Evolutionary conservation across 257 asterid species (phyloP), one percentile per base, ranked within the genome.

Genomic region (Jacaranda mimosifolia): DNA sequence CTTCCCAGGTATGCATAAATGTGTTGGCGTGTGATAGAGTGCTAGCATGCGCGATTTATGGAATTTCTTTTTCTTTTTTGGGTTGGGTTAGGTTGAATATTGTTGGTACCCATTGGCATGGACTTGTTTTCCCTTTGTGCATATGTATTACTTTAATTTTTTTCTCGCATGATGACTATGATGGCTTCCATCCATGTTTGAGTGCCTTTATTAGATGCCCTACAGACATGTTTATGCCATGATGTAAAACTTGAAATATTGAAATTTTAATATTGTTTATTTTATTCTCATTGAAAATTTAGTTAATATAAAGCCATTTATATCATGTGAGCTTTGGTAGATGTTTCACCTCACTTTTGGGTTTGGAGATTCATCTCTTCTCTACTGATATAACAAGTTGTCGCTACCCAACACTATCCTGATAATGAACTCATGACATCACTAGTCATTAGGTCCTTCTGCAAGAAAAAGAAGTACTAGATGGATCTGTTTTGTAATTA

Each of bases 1-100:
- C 94, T 72, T 91, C 97, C 42, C 98, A 94, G 98, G 99, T 93
- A 77, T 85, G 80, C 43, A 49, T 63, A 18, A 64, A 82, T 69
- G 64, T 43, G n/a, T 60, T 32, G 18, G 69, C 17, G 26, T 70
- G 73, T 19, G 45, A 14, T 66, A 57, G 70, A 58, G 55, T 73
- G 73, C 68, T 62, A 56, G 70, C 81, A 49, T 68, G 85, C 77
- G 80, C 68, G 63, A 46, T 53, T 65, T 36, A 52, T 63, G 45
- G 19, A 35, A 65, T 48, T 63, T 48, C 26, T 42, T 55, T 21
- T 73, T 40, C 17, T 14, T 18, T 17, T 1, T 59, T 35, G 38
- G 26, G 58, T 62, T 57, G 62, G 57, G 63, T 13, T 46, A 3
- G 73, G 76, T 71, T 69, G 80, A 39, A 48, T 70, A 58, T 66